Evolutionary conservation across 306 rosid genomes (phyloP).

Genomic region (Biancaea sappan): DNA sequence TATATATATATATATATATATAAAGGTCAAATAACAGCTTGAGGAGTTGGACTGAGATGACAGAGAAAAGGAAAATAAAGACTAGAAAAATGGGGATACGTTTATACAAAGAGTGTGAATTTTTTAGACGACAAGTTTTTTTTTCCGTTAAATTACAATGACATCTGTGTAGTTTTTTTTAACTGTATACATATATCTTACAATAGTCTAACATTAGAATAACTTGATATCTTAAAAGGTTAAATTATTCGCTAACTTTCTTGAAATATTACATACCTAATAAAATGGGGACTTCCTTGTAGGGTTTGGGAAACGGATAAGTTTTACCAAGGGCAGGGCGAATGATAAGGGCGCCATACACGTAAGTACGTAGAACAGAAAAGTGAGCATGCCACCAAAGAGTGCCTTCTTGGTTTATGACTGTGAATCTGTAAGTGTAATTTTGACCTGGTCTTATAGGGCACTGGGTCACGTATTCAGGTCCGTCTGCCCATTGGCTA

Average conservation of each 20-base stretch:
- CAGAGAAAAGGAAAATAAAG: neutral
- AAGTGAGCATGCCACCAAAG: slow-evolving; percentile 85
- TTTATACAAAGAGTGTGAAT: too few relatives aligned
- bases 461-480: slow-evolving; percentile 66
- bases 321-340: slow-evolving; percentile 35
- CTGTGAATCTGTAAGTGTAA: slow-evolving; percentile 52
- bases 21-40: too few relatives aligned
- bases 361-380: slow-evolving; percentile 61
- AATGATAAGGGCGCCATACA: slow-evolving; percentile 67
- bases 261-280: slow-evolving; percentile 46
- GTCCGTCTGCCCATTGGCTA: slow-evolving; percentile 80
- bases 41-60: neutral
- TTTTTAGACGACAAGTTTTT: too few relatives aligned
- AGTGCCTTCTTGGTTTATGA: slow-evolving; percentile 73
- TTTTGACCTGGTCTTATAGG: slow-evolving; percentile 50
- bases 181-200: too few relatives aligned
- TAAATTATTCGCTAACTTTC: too few relatives aligned
- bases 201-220: too few relatives aligned
- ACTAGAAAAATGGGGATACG: too few relatives aligned
- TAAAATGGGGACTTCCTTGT: slow-evolving; percentile 55
- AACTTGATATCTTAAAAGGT: too few relatives aligned
- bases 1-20: too few relatives aligned
- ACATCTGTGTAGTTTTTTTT: too few relatives aligned
- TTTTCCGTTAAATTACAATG: too few relatives aligned
- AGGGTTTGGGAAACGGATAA: slow-evolving; percentile 47